phyloP scores from a whole-genome alignment of 495 filamentous ascomycete species.

The Penicillium salamii region DNA sequence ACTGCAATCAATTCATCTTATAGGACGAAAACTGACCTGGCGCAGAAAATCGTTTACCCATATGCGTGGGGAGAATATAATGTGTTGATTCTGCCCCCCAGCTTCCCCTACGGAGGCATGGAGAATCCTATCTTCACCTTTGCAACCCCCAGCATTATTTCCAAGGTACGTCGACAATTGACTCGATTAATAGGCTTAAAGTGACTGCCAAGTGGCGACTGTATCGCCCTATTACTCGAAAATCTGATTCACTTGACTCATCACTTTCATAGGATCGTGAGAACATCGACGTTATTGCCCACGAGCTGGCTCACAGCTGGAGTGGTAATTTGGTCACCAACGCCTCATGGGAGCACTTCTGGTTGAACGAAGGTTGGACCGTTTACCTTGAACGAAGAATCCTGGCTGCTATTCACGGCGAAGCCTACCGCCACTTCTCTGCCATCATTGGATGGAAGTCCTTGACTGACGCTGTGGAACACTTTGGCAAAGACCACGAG shows the following conservation, averaged over 20 bases:
- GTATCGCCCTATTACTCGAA: too few species aligned
- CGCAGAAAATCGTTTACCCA: slow-evolving; percentile 70
- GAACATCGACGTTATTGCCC: slow-evolving; percentile 95
- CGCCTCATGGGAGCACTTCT: slow-evolving; percentile 95
- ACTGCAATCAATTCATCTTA: neutral
- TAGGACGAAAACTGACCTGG: neutral
- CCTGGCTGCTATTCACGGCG: slow-evolving; percentile 57
- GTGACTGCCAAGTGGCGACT: too few species aligned
- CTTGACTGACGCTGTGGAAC: slow-evolving; percentile 69
- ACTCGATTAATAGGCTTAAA: too few species aligned
- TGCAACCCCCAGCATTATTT: slow-evolving; percentile 88
- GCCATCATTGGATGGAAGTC: slow-evolving; percentile 71
- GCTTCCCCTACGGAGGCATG: slow-evolving; percentile 90
- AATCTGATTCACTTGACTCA: slow-evolving; percentile 7
- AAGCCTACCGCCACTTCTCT: slow-evolving; percentile 84
- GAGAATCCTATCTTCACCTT: slow-evolving; percentile 95
- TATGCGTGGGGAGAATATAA: slow-evolving; percentile 96
- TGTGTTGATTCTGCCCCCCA: slow-evolving; percentile 82
- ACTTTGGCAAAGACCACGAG: slow-evolving; percentile 76
- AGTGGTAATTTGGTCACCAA: slow-evolving; percentile 90
- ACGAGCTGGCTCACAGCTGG: slow-evolving; percentile 90
- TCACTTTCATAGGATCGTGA: slow-evolving; percentile 60
- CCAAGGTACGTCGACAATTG: slow-evolving; percentile 52
- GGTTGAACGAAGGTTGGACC: slow-evolving; percentile 97
- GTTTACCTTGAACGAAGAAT: slow-evolving; percentile 82